Percentiles rank a stretch among this genome's conserved stretches.
Evolutionary conservation across 2,329 filamentous ascomycete genomes (phyloP).

Genomic region (Xylariaceae sp.): DNA sequence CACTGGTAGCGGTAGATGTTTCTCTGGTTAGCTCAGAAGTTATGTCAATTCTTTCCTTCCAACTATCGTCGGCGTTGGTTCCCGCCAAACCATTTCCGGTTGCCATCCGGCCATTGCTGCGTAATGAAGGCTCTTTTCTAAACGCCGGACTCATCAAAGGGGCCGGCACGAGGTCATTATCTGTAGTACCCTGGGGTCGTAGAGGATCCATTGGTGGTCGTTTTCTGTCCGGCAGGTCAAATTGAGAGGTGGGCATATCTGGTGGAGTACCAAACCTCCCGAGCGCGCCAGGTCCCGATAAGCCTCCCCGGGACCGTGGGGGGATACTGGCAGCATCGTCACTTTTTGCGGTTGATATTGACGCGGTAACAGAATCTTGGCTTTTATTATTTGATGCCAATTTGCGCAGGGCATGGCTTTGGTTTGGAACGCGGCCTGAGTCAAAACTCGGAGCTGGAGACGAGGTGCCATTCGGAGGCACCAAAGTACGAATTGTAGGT

Average conservation of each 20-base stretch:
- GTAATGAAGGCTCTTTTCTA: conserved; percentile 49
- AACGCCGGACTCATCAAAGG: conserved; percentile 51
- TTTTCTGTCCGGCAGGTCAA: conserved; percentile 58
- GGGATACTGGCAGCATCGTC: conserved; percentile 50
- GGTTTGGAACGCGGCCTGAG: conserved; percentile 41
- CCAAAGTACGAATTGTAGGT: conserved; percentile 32
- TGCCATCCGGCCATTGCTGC: conserved; percentile 48
- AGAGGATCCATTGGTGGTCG: conserved; percentile 63
- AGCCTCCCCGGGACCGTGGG: conserved; percentile 51
- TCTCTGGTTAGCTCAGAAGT: conserved; percentile 19
- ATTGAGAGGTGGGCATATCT: conserved; percentile 33
- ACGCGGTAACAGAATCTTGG: conserved; percentile 53
- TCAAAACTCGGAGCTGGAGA: conserved; percentile 53
- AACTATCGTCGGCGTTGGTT: conserved; percentile 33
- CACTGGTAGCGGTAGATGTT: conserved; percentile 7
- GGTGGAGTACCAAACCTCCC: conserved; percentile 39
- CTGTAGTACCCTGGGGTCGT: conserved; percentile 44
- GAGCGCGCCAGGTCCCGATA: conserved; percentile 38
- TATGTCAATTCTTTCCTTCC: conserved; percentile 35
- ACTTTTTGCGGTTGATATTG: conserved; percentile 44
- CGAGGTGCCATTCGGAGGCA: conserved; percentile 39
- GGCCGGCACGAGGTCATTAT: conserved; percentile 55
- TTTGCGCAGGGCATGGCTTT: conserved; percentile 42
- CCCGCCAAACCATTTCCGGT: conserved; percentile 43
- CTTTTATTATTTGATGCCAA: conserved; percentile 51